phyloP scores from a whole-genome alignment of 139 green algal species.

The Yamagishiella unicocca region DNA sequence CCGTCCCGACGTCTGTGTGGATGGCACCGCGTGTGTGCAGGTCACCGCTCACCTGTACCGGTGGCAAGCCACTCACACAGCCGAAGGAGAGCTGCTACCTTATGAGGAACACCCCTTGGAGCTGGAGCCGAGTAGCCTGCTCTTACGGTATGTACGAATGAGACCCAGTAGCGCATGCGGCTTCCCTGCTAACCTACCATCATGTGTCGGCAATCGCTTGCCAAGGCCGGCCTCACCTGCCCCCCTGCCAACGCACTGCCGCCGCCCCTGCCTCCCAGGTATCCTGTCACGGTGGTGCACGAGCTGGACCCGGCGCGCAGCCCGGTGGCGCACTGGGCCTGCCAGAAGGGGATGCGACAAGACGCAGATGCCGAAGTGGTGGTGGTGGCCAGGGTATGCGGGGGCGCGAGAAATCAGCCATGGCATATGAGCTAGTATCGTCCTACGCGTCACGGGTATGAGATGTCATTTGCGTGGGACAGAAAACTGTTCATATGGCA shows the following conservation, averaged over 20 bases:
- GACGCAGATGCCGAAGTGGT: conserved; percentile 57
- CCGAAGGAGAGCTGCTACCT: conserved; percentile 55
- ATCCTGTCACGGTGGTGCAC: conserved; percentile 73
- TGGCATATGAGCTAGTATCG: too few species aligned
- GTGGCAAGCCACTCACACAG: conserved; percentile 59
- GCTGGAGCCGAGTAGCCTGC: conserved; percentile 15
- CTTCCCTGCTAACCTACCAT: too few species aligned
- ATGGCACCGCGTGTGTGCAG: too few species aligned
- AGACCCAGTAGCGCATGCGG: too few species aligned
- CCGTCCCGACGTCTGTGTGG: too few species aligned
- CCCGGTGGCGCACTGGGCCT: conserved; percentile 65
- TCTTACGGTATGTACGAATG: conserved; percentile 32
- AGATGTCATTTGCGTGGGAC: too few species aligned
- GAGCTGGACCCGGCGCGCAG: conserved; percentile 65
- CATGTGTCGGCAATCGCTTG: background rate
- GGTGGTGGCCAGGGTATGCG: conserved; percentile 6
- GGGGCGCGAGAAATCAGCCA: too few species aligned
- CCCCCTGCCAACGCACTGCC: background rate
- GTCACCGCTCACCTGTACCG: conserved; percentile 79
- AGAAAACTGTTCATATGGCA: too few species aligned
- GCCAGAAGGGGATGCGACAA: conserved; percentile 45
- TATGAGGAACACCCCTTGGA: conserved; percentile 52
- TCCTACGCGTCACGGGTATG: too few species aligned
- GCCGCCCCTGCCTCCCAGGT: conserved; percentile 49
- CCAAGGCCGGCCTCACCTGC: background rate